These are phyloP conservation scores for Claviceps sorghi DNA, from an alignment of 2,329 filamentous ascomycete species.

Conservation along the genomic window DNA sequence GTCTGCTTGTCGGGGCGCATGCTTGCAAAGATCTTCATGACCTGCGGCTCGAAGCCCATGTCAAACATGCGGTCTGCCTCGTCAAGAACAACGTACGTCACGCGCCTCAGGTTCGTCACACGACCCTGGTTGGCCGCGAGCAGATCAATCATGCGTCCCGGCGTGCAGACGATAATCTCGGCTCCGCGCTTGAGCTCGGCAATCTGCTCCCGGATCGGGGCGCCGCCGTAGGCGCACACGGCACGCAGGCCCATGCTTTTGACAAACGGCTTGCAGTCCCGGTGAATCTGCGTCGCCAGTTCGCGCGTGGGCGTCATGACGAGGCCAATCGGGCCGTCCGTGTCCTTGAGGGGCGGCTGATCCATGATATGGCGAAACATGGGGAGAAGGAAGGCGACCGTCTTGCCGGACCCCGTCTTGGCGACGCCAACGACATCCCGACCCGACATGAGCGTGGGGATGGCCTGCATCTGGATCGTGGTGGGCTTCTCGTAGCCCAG, in stretches of 20 bases:
- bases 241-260: slow-evolving; percentile 73
- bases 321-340: slow-evolving; percentile 75
- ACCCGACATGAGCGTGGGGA: slow-evolving; percentile 90
- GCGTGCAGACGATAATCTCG: slow-evolving; percentile 89
- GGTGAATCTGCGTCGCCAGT: slow-evolving; percentile 82
- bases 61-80: slow-evolving; percentile 99
- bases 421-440: slow-evolving; percentile 91
- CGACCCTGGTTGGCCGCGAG: slow-evolving; percentile 86
- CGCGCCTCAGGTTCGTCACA: slow-evolving; percentile 76
- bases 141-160: slow-evolving; percentile 89
- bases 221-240: slow-evolving; percentile 87
- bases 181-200: slow-evolving; percentile 89
- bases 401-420: slow-evolving; percentile 96
- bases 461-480: slow-evolving; percentile 86
- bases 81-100: slow-evolving; percentile 89
- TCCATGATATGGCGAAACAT: slow-evolving; percentile 99
- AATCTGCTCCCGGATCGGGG: slow-evolving; percentile 94
- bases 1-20: slow-evolving; percentile 87
- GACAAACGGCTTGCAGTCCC: slow-evolving; percentile 87
- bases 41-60: slow-evolving; percentile 97
- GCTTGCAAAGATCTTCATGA: slow-evolving; percentile 89
- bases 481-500: slow-evolving; percentile 81
- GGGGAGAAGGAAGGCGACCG: slow-evolving; percentile 82
- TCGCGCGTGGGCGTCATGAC: slow-evolving; percentile 94
- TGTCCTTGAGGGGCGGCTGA: slow-evolving; percentile 64